A percentile compares a stretch with the other conserved stretches of the same genome.
Evolutionary conservation across 1,284 basidiomycete species (phyloP).

Genomic region (Phlebopus sp.): DNA sequence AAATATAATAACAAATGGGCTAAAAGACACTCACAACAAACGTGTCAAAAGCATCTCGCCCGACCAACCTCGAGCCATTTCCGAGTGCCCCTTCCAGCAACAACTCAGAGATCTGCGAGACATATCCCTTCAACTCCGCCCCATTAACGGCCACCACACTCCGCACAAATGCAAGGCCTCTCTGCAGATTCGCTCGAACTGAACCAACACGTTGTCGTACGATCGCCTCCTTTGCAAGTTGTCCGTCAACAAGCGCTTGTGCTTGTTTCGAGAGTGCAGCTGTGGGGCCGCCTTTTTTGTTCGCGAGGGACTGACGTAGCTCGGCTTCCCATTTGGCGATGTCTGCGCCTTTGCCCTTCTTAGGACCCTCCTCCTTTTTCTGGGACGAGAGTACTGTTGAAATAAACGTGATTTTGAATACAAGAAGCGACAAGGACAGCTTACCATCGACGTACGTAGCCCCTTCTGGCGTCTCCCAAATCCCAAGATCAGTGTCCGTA

Average conservation of each 20-base stretch:
- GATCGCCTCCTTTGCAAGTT: constrained; percentile 74
- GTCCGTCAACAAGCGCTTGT: constrained; percentile 73
- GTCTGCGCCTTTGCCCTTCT: constrained; percentile 84
- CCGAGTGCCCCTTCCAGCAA: constrained; percentile 66
- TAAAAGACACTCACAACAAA: constrained; percentile 60
- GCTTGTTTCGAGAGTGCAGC: constrained; percentile 79
- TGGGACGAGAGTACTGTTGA: constrained; percentile 59
- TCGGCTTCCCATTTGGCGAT: constrained; percentile 94
- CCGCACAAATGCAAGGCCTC: constrained; percentile 67
- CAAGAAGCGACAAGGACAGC: constrained; percentile 15
- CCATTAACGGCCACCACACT: constrained; percentile 62
- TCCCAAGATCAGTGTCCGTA: constrained; percentile 71
- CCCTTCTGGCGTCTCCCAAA: constrained; percentile 84
- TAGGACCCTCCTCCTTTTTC: constrained; percentile 50
- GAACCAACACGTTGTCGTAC: constrained; percentile 58
- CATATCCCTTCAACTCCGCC: constrained; percentile 53
- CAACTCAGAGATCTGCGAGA: constrained; percentile 57
- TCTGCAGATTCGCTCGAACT: constrained; percentile 54
- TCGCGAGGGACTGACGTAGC: constrained; percentile 78
- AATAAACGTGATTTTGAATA: background rate
- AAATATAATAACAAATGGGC: background rate
- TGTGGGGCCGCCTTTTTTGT: constrained; percentile 54
- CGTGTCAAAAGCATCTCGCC: constrained; percentile 62
- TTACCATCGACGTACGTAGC: constrained; percentile 76
- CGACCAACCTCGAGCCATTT: constrained; percentile 59